Evolutionary conservation across 352 stramenopile species (phyloP), one percentile per base, ranked within the genome.

Genomic region (Globisporangium echinulatum): DNA sequence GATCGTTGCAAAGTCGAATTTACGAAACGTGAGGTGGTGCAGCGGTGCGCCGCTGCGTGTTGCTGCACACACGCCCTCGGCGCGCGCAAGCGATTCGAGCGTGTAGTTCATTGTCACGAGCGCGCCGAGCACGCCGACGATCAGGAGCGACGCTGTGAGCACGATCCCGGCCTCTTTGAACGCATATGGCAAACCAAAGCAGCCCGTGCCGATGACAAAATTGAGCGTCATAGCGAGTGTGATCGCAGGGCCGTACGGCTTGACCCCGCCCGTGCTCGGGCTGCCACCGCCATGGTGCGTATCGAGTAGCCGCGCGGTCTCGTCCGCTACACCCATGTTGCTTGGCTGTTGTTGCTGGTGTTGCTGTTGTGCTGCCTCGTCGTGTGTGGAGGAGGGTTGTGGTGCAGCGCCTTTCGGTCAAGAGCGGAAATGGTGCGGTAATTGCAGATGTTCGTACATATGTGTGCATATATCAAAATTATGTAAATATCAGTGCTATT

Each of bases 81-180:
- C 82, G 10, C 85, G 74, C 8, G 85, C 82, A 8, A 94, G 68
- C 7, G 82, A 88, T 61, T 94, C 85, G 53, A 94, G 72, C 63
- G 85, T 94, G 73, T 94, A 94, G 70, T 94, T 94, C 85, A 94
- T 94, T 25, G 85, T 91, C 49, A 94, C 52, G 14, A 91, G 59
- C 37, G 82, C 82, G 36, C 80, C 80, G 3, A 81, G 15, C 37
- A 88, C 77, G 53, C 85, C 82, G 14, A 82, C 52, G 46, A 88
- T 54, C 64, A 94, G 79, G 59, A 94, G 71, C 14, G 59, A 58
- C 8, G 79, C 66, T 17, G 74, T 79, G 54, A 94, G 77, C 14
- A 69, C 73, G 47, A 94, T 77, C 49, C 85, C 85, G 9, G 74
- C 82, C 53, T 82, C 61, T 67, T 77, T 80, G 69, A 94, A 94